Conservation (phyloP, 2,329 filamentous ascomycete species). For the Nemania sp. region DNA sequence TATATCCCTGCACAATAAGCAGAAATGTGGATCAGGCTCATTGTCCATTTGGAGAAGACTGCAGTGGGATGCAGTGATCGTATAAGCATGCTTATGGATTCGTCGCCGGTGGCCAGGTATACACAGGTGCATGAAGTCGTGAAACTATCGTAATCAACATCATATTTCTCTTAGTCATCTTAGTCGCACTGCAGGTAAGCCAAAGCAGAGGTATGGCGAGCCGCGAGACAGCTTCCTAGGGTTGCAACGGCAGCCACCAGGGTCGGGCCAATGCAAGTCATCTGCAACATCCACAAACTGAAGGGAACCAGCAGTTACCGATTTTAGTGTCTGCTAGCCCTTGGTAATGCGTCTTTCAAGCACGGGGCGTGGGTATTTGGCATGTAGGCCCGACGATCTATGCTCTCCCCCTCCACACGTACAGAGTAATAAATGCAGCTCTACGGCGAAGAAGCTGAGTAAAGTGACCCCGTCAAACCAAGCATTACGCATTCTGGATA, state of each 20-base stretch:
- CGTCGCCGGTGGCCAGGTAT: not conserved
- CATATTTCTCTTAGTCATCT: not conserved
- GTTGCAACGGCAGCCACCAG: not conserved
- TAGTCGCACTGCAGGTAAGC: not conserved
- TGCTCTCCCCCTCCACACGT: not conserved
- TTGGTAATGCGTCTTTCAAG: not conserved
- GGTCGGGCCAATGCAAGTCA: not conserved
- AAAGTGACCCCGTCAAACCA: not conserved
- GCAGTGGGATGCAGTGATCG: not conserved
- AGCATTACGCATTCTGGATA: not conserved
- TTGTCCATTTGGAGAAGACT: no score
- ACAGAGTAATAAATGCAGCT: not conserved
- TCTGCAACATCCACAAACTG: not conserved
- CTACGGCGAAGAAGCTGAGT: not conserved
- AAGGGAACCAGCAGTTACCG: not conserved
- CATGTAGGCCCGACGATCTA: not conserved
- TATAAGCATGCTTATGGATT: not conserved
- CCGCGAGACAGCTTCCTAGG: not conserved
- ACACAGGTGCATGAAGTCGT: not conserved
- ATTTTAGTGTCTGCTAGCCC: not conserved
- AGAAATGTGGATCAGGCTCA: not conserved
- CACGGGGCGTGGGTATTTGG: not conserved
- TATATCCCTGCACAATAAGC: constrained; percentile 10
- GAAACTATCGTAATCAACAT: not conserved
- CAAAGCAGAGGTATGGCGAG: not conserved